Evolutionary conservation across 139 green algal species (phyloP).

Genomic region (Edaphochlamys debaryana): DNA sequence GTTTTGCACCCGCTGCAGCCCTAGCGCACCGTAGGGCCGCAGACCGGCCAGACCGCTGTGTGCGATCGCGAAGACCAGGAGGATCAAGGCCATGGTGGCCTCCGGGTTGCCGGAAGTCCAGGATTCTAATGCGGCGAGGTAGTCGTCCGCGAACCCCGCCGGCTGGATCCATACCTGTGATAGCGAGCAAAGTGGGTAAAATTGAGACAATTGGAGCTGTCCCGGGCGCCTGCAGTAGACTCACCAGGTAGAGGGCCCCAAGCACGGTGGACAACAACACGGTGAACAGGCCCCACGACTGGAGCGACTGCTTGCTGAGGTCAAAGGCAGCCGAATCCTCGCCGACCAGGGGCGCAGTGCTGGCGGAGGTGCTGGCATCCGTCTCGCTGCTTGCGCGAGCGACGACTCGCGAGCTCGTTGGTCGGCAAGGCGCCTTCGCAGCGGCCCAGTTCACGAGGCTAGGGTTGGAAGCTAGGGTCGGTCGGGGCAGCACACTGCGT

Average conservation of each 20-base stretch:
- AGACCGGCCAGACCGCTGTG: constrained; percentile 93
- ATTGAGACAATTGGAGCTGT: not conserved
- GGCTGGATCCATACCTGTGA: constrained; percentile 86
- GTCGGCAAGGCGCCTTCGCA: too few relatives aligned
- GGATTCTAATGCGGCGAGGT: constrained; percentile 64
- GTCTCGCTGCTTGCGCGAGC: too few relatives aligned
- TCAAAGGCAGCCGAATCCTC: constrained; percentile 93
- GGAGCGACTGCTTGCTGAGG: constrained; percentile 73
- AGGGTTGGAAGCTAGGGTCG: too few relatives aligned
- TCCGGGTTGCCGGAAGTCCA: constrained; percentile 66
- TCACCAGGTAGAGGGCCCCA: constrained; percentile 82
- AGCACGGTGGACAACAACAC: constrained; percentile 81
- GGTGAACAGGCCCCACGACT: constrained; percentile 86
- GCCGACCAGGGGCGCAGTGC: constrained; percentile 60
- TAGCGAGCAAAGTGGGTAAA: not conserved
- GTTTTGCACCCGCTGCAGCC: not conserved
- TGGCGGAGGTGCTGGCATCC: too few relatives aligned
- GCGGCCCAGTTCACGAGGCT: too few relatives aligned
- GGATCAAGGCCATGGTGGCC: constrained; percentile 83
- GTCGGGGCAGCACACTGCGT: too few relatives aligned
- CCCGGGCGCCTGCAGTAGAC: constrained; percentile 4
- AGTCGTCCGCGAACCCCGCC: constrained; percentile 78
- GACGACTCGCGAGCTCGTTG: too few relatives aligned
- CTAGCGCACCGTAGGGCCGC: constrained; percentile 70
- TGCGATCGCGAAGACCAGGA: constrained; percentile 87